A percentile compares a stretch with the other conserved stretches of the same genome.
Conservation (phyloP, 31 red algal species). For the Endocladia muricata region DNA sequence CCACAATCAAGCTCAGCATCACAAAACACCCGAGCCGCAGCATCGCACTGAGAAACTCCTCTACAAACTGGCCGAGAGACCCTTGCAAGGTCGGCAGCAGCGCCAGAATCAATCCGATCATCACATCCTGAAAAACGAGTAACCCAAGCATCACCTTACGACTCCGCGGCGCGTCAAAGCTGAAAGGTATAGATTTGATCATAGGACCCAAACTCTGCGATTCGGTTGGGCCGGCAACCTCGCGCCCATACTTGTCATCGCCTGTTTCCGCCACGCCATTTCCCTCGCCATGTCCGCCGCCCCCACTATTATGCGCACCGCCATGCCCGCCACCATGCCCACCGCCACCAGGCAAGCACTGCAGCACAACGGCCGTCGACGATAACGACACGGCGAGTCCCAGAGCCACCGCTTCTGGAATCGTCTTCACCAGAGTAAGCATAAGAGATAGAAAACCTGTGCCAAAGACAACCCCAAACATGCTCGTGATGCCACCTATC, state of each 20-base stretch:
- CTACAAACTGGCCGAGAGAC: constrained; percentile 55
- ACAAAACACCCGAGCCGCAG: constrained; percentile 74
- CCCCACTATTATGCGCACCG: neutral
- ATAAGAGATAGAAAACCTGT: constrained; percentile 54
- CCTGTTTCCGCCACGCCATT: neutral
- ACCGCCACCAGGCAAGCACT: constrained; percentile 59
- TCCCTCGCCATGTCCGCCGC: neutral
- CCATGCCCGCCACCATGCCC: neutral
- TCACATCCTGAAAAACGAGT: constrained; percentile 81
- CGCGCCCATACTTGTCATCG: constrained; percentile 44
- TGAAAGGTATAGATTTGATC: constrained; percentile 25
- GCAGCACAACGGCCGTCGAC: constrained; percentile 82
- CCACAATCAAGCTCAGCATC: constrained; percentile 65
- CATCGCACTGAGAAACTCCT: constrained; percentile 61
- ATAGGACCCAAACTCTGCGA: neutral
- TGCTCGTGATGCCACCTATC: constrained; percentile 69
- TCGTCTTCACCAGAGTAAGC: constrained; percentile 51
- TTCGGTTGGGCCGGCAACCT: constrained; percentile 1
- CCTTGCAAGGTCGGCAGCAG: constrained; percentile 74
- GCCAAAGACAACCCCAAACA: constrained; percentile 52
- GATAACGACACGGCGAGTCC: constrained; percentile 83
- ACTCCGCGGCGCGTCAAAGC: constrained; percentile 59
- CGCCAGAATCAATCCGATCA: constrained; percentile 85
- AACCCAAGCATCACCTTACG: constrained; percentile 76
- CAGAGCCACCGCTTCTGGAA: constrained; percentile 78